Conservation (phyloP, 1,139 yeast species). For the Debaryomyces psychrophilus region DNA sequence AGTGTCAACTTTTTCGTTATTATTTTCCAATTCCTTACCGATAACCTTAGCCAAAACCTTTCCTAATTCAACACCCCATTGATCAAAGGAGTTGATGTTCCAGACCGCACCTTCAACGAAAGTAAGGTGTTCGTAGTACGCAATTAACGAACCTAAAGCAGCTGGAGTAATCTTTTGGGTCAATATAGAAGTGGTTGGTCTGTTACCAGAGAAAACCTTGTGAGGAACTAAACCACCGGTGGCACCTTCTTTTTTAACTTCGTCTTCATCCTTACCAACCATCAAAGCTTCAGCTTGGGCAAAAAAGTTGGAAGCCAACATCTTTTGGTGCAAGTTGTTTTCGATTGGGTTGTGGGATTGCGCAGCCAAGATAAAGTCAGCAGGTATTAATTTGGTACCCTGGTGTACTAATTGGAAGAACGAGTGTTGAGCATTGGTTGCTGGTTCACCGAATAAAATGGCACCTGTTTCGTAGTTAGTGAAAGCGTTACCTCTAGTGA, state of each 20-base stretch:
- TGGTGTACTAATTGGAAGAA: slow-evolving; percentile 99
- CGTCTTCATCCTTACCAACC: slow-evolving; percentile 88
- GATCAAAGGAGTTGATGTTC: slow-evolving; percentile 99
- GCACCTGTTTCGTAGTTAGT: slow-evolving; percentile 96
- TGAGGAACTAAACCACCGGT: slow-evolving; percentile 86
- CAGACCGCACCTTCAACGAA: slow-evolving; percentile 98
- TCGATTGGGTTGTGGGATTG: slow-evolving; percentile 98
- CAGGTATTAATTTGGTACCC: slow-evolving; percentile 96
- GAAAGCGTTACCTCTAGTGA: slow-evolving; percentile 86
- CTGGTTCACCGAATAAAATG: slow-evolving; percentile 96
- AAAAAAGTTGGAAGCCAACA: slow-evolving; percentile 97
- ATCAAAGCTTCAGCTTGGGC: slow-evolving; percentile 98
- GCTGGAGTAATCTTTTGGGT: slow-evolving; percentile 97
- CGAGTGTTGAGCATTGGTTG: slow-evolving; percentile 98
- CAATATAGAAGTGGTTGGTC: slow-evolving; percentile 97
- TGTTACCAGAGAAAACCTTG: slow-evolving; percentile 95
- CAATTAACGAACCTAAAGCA: slow-evolving; percentile 91
- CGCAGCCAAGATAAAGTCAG: slow-evolving; percentile 96
- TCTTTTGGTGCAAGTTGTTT: slow-evolving; percentile 88
- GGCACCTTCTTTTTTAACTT: slow-evolving; percentile 90
- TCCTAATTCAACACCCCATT: slow-evolving; percentile 99
- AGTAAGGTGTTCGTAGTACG: slow-evolving; percentile 95
- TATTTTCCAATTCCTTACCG: slow-evolving; percentile 79
- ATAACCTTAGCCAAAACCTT: slow-evolving; percentile 96
- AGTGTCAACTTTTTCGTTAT: slow-evolving; percentile 50